Evolutionary conservation across 1,284 basidiomycete genomes (phyloP), one percentile per base, ranked within the genome.

Genomic region (Sporisorium sorghi): DNA sequence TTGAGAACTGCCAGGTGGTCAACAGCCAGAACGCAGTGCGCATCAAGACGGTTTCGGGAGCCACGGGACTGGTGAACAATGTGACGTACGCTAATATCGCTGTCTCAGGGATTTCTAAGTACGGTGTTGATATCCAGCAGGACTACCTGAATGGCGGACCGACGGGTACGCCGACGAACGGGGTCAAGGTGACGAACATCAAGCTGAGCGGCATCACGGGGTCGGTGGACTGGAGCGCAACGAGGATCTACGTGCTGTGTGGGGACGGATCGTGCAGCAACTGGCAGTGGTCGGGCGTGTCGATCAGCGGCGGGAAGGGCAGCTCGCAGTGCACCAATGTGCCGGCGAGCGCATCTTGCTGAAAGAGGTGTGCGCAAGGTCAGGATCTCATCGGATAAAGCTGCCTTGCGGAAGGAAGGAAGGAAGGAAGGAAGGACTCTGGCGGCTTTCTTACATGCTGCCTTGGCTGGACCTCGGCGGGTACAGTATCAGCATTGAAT

Each of bases 31-130:
- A 71, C 26, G 68, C 42, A 2, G 52, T 72, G 26, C 55, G 73
- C 10, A 58, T 76, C 68, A 75, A 75, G 68, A 67, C 68, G n/a
- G 54, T 67, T 14, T 53, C 43, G 15, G 57, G 55, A n/a, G 68
- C 59, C 1, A 67, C 52, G 8, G 73, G 73, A 6, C 26, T 23
- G 26, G 64, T 76, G 30, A 61, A 57, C 57, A 68, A 68, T 39
- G 68, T 76, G 23, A 56, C 58, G 24, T 76, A 60, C 37, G 43
- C 54, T n/a, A 48, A 62, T 39, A 56, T 72, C 37, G 42, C 35
- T 5, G 28, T 76, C 21, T 57, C 46, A 5, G 58, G 54, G 2
- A 68, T 76, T 24, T 14, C 30, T 35, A 44, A 61, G 54, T 58
- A 65, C 35, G 73, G 73, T 0, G 59, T 76, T n/a, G 61, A 54